Evolutionary conservation across 2,329 filamentous ascomycete species (phyloP), one percentile per base, ranked within the genome.

Genomic region (Thelonectria rubi): DNA sequence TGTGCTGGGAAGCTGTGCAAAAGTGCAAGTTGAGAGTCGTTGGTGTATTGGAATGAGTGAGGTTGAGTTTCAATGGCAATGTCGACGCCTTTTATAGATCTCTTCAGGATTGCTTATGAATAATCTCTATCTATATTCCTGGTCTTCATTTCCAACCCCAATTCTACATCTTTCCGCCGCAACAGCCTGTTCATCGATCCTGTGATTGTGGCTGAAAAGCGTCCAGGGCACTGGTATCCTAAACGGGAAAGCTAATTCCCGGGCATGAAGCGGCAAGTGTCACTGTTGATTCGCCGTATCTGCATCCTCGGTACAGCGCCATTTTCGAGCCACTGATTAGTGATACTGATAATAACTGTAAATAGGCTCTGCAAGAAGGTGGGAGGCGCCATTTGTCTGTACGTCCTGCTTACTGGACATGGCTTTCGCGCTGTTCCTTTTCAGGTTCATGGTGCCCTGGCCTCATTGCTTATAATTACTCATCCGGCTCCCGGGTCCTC

Each of bases 351-450:
- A n/a, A 39, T 14, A 14, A n/a, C 34, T 14, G 34, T 4, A 39
- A n/a, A 6, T 4, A 14, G 9, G 34, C 34, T 8, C 3, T 4
- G 11, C 34, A 39, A 3, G 11, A n/a, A 8, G 11, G 34, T 30
- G 24, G 1, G 15, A 17, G 15, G 32, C 45, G 37, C n/a, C 24
- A 47, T 3, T 45, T 14, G 11, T 24, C 7, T 4, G 24, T 24
- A 24, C 4, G n/a, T n/a, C n/a, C n/a, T n/a, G n/a, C n/a, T n/a
- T n/a, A n/a, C n/a, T n/a, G n/a, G n/a, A n/a, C n/a, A n/a, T n/a
- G n/a, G n/a, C n/a, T n/a, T n/a, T n/a, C n/a, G 14, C 49, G 21
- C 59, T 39, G 50, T 58, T 34, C 59, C 54, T 7, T 39, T 58
- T 55, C 10, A 20, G 39, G 59, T 30, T 17, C 10, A 20, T 52